Conservation (phyloP, 2,329 filamentous ascomycete species). For the Aquanectria penicillioides region DNA sequence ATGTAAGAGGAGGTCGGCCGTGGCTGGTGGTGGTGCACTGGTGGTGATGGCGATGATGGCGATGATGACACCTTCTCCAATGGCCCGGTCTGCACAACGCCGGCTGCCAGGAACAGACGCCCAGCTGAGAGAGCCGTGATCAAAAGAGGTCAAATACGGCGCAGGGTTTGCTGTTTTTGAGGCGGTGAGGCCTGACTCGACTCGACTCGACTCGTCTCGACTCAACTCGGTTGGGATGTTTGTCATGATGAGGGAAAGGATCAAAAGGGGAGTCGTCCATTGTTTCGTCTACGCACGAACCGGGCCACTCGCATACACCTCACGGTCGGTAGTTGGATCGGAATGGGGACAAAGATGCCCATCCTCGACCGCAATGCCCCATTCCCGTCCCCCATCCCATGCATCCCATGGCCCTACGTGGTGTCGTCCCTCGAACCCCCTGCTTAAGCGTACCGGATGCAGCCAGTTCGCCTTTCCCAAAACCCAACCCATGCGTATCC, state of each 20-base stretch:
- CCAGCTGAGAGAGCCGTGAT: too few relatives aligned
- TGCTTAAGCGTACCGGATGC: slow-evolving; percentile 2
- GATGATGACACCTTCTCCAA: too few relatives aligned
- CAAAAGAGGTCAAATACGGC: neutral
- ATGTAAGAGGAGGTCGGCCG: too few relatives aligned
- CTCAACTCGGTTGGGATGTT: neutral
- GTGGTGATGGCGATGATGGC: too few relatives aligned
- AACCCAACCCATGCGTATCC: slow-evolving; percentile 7
- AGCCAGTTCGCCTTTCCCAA: slow-evolving; percentile 14
- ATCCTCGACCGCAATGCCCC: neutral
- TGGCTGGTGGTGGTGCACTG: too few relatives aligned
- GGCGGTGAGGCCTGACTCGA: slow-evolving; percentile 15
- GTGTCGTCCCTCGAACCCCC: neutral
- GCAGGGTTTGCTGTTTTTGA: neutral
- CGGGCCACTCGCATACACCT: slow-evolving; percentile 14
- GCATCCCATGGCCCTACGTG: neutral
- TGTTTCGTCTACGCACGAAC: slow-evolving; percentile 16
- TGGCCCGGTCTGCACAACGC: too few relatives aligned
- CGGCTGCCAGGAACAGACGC: too few relatives aligned
- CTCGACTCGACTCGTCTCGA: neutral
- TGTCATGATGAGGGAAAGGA: neutral
- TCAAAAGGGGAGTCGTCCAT: neutral
- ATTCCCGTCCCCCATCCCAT: neutral
- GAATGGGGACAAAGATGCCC: slow-evolving; percentile 11
- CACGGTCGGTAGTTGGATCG: slow-evolving; percentile 7